These are phyloP conservation scores for Hypoxylon subgilvum DNA, from an alignment of 495 filamentous ascomycete genomes.

Conservation along the genomic window DNA sequence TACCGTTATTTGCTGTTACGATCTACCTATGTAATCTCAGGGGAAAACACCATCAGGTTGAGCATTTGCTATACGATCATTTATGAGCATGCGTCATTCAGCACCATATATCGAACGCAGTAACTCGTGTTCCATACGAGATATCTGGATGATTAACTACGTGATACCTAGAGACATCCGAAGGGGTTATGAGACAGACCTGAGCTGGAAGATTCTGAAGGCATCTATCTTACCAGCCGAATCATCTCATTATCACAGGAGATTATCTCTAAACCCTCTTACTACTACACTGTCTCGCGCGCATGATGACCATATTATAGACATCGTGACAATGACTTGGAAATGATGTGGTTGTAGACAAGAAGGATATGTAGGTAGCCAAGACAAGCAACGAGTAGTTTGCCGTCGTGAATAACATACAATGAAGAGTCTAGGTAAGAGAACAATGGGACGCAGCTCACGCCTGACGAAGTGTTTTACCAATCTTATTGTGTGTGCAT, in stretches of 20 bases:
- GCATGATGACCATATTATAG: neutral
- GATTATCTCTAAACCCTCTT: neutral
- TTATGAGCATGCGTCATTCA: too few relatives aligned
- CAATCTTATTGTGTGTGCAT: neutral
- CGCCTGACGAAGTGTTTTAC: neutral
- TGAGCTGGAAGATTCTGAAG: slow-evolving; percentile 9
- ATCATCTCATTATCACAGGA: neutral
- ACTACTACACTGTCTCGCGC: neutral
- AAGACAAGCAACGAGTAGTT: neutral
- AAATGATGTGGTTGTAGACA: neutral
- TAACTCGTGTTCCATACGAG: neutral
- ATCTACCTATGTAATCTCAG: too few relatives aligned
- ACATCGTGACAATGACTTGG: neutral
- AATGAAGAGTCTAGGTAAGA: neutral
- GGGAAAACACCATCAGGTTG: too few relatives aligned
- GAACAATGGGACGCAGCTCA: neutral
- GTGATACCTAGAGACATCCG: too few relatives aligned
- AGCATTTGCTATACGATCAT: too few relatives aligned
- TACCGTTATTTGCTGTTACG: too few relatives aligned
- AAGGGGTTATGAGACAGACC: neutral
- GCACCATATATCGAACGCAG: neutral
- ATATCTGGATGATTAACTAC: neutral
- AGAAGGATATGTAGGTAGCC: slow-evolving; percentile 1
- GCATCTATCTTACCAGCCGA: neutral
- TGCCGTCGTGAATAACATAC: neutral